phyloP scores from a whole-genome alignment of 805 yeast species.

The Crinitomyces ghanaensis region DNA sequence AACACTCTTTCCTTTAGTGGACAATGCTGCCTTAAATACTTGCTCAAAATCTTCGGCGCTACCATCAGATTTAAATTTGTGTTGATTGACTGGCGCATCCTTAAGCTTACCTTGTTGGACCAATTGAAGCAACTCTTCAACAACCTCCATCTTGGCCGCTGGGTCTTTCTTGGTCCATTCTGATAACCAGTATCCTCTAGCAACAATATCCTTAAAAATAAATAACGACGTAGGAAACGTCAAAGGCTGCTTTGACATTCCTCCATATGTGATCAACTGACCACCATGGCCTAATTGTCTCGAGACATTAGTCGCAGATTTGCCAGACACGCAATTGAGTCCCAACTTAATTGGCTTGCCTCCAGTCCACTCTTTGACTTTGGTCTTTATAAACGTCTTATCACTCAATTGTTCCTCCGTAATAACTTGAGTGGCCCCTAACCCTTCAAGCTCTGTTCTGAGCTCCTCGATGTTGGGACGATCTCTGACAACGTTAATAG shows the following conservation, averaged over 20 bases:
- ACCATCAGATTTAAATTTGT: constrained; percentile 4
- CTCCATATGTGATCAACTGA: constrained; percentile 84
- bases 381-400: constrained; percentile 50
- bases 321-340: constrained; percentile 89
- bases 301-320: constrained; percentile 68
- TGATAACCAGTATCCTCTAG: constrained; percentile 91
- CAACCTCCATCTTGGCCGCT: constrained; percentile 42
- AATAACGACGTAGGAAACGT: constrained; percentile 79
- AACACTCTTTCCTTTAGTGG: too few relatives aligned
- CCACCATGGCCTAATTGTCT: constrained; percentile 64
- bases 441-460: constrained; percentile 39
- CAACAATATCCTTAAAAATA: constrained; percentile 78
- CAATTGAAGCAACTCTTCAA: constrained; percentile 43
- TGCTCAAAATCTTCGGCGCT: too few relatives aligned
- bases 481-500: constrained; percentile 79
- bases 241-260: constrained; percentile 94
- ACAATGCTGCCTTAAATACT: too few relatives aligned
- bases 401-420: constrained; percentile 78
- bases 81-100: constrained; percentile 33
- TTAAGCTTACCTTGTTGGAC: constrained; percentile 46
- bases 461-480: constrained; percentile 64
- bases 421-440: constrained; percentile 83
- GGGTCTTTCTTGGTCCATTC: constrained; percentile 51
- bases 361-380: constrained; percentile 35
- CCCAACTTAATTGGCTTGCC: constrained; percentile 61